Evolutionary conservation across 129 eudicot species (phyloP).

Genomic region (Gnaphalium uliginosum): DNA sequence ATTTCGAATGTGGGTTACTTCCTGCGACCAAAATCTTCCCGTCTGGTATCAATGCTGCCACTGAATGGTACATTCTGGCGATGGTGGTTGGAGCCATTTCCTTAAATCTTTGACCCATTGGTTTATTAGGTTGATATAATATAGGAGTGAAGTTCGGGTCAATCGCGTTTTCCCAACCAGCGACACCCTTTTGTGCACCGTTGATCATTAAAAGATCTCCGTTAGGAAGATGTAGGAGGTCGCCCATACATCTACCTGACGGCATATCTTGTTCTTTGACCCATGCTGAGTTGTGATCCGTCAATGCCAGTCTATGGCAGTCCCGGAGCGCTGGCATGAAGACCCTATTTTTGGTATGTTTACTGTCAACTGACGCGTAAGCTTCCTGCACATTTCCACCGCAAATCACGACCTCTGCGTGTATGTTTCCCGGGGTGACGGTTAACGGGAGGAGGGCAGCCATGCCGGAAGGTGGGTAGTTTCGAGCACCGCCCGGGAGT

Average conservation of each 20-base stretch:
- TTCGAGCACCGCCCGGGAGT: slow-evolving; percentile 70
- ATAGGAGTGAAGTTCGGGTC: slow-evolving; percentile 63
- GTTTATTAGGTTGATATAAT: slow-evolving; percentile 53
- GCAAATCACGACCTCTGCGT: slow-evolving; percentile 57
- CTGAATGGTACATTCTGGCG: slow-evolving; percentile 85
- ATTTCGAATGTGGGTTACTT: slow-evolving; percentile 59
- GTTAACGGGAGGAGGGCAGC: slow-evolving; percentile 69
- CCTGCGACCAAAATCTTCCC: slow-evolving; percentile 71
- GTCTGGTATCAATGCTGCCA: slow-evolving; percentile 57
- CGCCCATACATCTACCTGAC: slow-evolving; percentile 66
- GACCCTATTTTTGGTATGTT: slow-evolving; percentile 34
- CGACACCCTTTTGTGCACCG: slow-evolving; percentile 71
- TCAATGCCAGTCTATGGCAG: slow-evolving; percentile 52
- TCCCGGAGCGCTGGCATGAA: slow-evolving; percentile 59
- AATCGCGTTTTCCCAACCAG: slow-evolving; percentile 73
- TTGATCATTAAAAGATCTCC: slow-evolving; percentile 65
- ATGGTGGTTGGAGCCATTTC: slow-evolving; percentile 45
- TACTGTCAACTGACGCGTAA: slow-evolving; percentile 39
- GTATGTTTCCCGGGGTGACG: slow-evolving; percentile 17
- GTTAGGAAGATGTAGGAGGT: slow-evolving; percentile 63
- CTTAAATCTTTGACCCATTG: slow-evolving; percentile 49
- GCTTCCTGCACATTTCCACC: slow-evolving; percentile 72
- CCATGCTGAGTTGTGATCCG: slow-evolving; percentile 42
- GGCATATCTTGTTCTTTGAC: slow-evolving; percentile 78
- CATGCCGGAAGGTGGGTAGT: slow-evolving; percentile 82